Evolutionary conservation across 2,329 filamentous ascomycete species (phyloP), one percentile per base, ranked within the genome.

Genomic region (Penicillium sclerotiorum): DNA sequence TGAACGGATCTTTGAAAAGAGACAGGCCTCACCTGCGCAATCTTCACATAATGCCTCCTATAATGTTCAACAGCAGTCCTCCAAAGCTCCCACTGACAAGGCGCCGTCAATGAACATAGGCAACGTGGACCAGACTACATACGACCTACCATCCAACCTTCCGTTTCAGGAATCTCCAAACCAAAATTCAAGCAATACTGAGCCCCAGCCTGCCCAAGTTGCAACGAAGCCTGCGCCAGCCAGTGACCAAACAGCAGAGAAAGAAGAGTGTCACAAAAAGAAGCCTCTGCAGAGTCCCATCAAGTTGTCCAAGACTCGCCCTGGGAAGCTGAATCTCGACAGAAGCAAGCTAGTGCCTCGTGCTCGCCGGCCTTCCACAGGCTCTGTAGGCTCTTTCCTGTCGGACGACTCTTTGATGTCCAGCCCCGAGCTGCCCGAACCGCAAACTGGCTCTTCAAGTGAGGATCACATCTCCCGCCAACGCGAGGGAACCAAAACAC

Each of bases 261-360:
- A 50, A 12, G 45, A 48, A 6, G 32, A 20, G 8, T 48, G 55
- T 5, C 48, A 53, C 12, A 47, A 47, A 3, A 63, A 60, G 33
- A 62, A 63, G 32, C 66, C 58, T 20, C 47, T 68, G 20, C 64
- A 70, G 32, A 71, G 66, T 20, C 67, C 67, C 2, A 68, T 67
- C 9, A 69, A 67, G 40, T 58, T 70, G 11, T 62, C 60, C 13
- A 67, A 65, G 40, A 32, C 23, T 7, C 61, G 62, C 11, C 50
- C 59, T 20, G 57, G 45, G 9, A 61, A 55, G 17, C 32, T 61
- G 15, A 52, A 57, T 45, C 52, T 62, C 1, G 57, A 61, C 8
- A 59, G 62, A 33, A 47, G 57, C 9, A 30, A 48, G 7, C 41
- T 37, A 8, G 60, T 53, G n/a, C 37, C 49, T 25, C 61, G 49